Conservation (phyloP, 2,329 filamentous ascomycete genomes). For the Fusarium sp. region DNA sequence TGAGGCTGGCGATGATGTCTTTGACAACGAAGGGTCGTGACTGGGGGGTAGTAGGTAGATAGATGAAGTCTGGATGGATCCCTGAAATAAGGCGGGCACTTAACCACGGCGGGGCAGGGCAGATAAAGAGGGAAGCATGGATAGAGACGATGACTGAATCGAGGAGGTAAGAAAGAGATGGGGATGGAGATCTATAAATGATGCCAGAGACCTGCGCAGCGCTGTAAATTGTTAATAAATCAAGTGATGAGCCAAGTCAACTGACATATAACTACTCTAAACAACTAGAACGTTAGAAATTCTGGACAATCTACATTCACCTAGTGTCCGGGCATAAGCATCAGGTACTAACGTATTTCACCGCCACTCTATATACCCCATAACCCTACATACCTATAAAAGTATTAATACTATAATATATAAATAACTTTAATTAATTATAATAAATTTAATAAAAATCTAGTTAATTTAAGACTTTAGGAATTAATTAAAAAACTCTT, state of each 20-base stretch:
- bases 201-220: too few relatives aligned
- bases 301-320: constrained; percentile 3
- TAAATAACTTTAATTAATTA: too few relatives aligned
- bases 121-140: background rate
- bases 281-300: background rate
- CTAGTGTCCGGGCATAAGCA: background rate
- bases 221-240: background rate
- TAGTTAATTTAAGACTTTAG: too few relatives aligned
- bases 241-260: constrained; percentile 16
- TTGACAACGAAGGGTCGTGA: constrained; percentile 25
- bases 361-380: too few relatives aligned
- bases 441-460: too few relatives aligned
- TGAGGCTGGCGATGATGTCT: constrained; percentile 6
- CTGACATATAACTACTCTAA: background rate
- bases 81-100: constrained; percentile 37
- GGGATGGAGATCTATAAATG: background rate
- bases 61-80: constrained; percentile 24
- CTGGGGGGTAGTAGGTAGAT: background rate
- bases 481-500: too few relatives aligned
- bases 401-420: too few relatives aligned
- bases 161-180: background rate
- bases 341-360: constrained; percentile 8
- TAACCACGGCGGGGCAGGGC: constrained; percentile 32
- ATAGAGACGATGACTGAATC: background rate
- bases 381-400: too few relatives aligned